Conservation (phyloP, 768 basidiomycete species). For the Termitomyces bulborhizus region DNA sequence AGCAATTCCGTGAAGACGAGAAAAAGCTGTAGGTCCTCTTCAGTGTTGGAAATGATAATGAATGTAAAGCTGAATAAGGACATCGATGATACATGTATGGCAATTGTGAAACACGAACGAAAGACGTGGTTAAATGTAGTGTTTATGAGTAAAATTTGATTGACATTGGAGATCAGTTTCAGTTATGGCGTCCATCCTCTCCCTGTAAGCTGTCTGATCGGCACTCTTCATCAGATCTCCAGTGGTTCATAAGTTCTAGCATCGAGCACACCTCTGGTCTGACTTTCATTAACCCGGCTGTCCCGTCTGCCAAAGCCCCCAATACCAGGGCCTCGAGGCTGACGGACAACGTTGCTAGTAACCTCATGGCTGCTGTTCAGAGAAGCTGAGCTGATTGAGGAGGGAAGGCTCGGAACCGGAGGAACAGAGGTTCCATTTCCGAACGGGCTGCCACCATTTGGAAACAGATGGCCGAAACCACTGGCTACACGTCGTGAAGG, state of each 20-base stretch:
- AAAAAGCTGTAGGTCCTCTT: constrained; percentile 23
- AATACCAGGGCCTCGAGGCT: constrained; percentile 78
- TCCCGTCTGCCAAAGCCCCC: constrained; percentile 71
- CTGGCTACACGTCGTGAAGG: constrained; percentile 72
- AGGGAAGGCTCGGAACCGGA: constrained; percentile 74
- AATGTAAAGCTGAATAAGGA: constrained; percentile 25
- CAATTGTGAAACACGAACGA: constrained; percentile 3
- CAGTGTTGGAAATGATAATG: constrained; percentile 21
- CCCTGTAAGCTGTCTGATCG: constrained; percentile 37
- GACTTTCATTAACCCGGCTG: constrained; percentile 46
- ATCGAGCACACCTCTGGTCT: constrained; percentile 67
- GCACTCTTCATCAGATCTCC: constrained; percentile 57
- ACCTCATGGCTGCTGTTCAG: constrained; percentile 41
- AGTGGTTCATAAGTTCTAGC: constrained; percentile 82
- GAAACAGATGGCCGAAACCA: constrained; percentile 67
- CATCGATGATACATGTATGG: constrained; percentile 24
- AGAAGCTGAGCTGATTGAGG: constrained; percentile 35
- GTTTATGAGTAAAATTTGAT: constrained; percentile 13
- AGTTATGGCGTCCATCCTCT: constrained; percentile 36
- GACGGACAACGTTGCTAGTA: constrained; percentile 62
- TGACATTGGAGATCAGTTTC: constrained; percentile 19
- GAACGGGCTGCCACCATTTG: constrained; percentile 42
- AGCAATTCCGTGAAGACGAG: constrained; percentile 24
- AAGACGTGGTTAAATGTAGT: constrained; percentile 16
- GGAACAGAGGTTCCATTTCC: constrained; percentile 43